These are phyloP conservation scores for Tremella fuciformis DNA, from an alignment of 768 basidiomycete genomes.

Conservation along the genomic window DNA sequence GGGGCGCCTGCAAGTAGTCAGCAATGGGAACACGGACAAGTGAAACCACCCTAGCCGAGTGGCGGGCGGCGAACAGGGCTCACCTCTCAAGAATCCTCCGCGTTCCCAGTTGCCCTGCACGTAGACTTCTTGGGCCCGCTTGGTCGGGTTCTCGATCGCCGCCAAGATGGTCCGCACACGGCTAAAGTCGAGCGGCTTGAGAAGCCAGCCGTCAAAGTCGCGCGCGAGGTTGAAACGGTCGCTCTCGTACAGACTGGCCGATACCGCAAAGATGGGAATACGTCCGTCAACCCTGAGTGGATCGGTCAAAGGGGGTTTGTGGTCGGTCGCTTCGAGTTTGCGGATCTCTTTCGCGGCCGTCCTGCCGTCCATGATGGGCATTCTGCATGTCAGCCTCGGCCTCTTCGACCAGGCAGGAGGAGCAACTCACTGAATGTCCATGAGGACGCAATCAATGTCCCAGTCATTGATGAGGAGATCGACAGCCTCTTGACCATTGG, in stretches of 20 bases:
- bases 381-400: constrained; percentile 54
- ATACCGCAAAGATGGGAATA: constrained; percentile 78
- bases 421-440: constrained; percentile 72
- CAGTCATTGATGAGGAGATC: constrained; percentile 61
- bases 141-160: constrained; percentile 60
- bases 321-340: constrained; percentile 56
- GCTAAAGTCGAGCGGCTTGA: constrained; percentile 78
- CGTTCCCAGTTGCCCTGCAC: constrained; percentile 52
- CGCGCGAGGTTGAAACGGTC: constrained; percentile 60
- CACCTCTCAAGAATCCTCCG: constrained; percentile 50
- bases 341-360: constrained; percentile 69
- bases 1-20: too few species aligned
- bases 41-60: too few species aligned
- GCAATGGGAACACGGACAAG: not conserved
- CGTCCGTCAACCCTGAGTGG: constrained; percentile 62
- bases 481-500: constrained; percentile 73
- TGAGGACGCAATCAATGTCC: constrained; percentile 69
- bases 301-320: constrained; percentile 32
- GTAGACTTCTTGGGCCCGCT: constrained; percentile 59
- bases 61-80: constrained; percentile 4
- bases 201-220: constrained; percentile 76
- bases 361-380: constrained; percentile 76
- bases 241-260: constrained; percentile 65
- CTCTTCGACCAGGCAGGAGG: constrained; percentile 3
- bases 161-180: constrained; percentile 61